These are phyloP conservation scores for Cardamine resedifolia DNA, from an alignment of 345 rosid genomes.

Conservation along the genomic window DNA sequence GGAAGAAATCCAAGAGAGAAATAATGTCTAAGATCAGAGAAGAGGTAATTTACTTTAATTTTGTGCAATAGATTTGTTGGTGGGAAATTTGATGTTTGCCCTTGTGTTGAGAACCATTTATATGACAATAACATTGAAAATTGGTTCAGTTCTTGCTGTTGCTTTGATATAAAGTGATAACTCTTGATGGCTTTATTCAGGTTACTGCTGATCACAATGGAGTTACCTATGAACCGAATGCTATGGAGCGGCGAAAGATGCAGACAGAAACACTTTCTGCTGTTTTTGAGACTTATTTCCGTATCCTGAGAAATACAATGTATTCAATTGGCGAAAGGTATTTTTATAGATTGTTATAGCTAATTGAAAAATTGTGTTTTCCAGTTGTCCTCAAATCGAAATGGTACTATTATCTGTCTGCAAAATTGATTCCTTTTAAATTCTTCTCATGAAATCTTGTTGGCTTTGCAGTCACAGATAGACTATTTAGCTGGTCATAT, in stretches of 20 bases:
- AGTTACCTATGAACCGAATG: conserved; percentile 62
- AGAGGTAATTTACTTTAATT: conserved; percentile 52
- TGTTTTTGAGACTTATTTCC: conserved; percentile 88
- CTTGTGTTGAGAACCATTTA: neutral
- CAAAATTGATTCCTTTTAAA: neutral
- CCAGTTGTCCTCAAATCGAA: neutral
- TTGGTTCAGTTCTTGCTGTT: neutral
- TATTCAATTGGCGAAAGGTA: conserved; percentile 55
- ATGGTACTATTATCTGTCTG: neutral
- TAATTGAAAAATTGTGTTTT: conserved; percentile 2
- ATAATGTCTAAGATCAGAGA: conserved; percentile 67
- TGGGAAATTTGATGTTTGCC: conserved; percentile 5
- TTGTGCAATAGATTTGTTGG: conserved; percentile 3
- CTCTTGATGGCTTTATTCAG: conserved; percentile 37
- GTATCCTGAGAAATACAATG: conserved; percentile 77
- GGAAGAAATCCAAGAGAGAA: conserved; percentile 71
- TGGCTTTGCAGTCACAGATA: conserved; percentile 13
- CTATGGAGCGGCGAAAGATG: conserved; percentile 61
- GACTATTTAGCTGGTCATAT: neutral
- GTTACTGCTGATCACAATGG: conserved; percentile 85
- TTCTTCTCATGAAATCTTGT: neutral
- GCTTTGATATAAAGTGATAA: conserved; percentile 3
- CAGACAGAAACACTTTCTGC: conserved; percentile 82
- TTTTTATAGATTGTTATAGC: conserved; percentile 10
- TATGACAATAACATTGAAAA: conserved; percentile 3